These are phyloP conservation scores for Marasmius sp. DNA, from an alignment of 1,284 basidiomycete species.

Conservation along the genomic window DNA sequence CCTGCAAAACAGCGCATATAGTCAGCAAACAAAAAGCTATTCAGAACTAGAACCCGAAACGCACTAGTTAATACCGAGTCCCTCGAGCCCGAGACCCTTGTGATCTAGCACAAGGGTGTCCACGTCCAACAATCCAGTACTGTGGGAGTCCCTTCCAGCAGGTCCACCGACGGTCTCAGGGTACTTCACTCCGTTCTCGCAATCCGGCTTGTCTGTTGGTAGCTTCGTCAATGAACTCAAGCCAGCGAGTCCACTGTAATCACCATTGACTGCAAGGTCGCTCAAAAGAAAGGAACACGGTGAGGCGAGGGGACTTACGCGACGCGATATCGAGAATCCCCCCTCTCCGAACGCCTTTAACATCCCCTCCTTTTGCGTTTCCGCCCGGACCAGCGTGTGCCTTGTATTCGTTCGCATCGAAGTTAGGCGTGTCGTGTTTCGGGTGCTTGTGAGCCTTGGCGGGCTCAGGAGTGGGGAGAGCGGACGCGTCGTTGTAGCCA, in stretches of 20 bases:
- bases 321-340: background rate
- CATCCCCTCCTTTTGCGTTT: background rate
- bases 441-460: background rate
- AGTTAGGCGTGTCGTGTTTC: background rate
- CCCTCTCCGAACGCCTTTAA: background rate
- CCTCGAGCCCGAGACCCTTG: too few relatives aligned
- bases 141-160: too few relatives aligned
- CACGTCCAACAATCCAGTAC: too few relatives aligned
- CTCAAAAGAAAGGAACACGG: background rate
- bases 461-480: background rate
- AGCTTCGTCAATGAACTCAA: too few relatives aligned
- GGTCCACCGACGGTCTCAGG: too few relatives aligned
- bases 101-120: too few relatives aligned
- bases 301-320: background rate
- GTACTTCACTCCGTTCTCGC: too few relatives aligned
- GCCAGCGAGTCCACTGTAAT: too few relatives aligned
- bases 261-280: too few relatives aligned
- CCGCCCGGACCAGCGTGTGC: background rate
- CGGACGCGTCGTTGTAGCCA: background rate
- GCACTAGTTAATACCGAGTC: background rate
- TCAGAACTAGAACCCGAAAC: background rate
- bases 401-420: background rate
- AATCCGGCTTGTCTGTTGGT: too few relatives aligned
- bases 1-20: background rate
- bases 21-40: background rate